phyloP scores from a whole-genome alignment of 2,329 filamentous ascomycete genomes.

The Metarhizium brunneum region DNA sequence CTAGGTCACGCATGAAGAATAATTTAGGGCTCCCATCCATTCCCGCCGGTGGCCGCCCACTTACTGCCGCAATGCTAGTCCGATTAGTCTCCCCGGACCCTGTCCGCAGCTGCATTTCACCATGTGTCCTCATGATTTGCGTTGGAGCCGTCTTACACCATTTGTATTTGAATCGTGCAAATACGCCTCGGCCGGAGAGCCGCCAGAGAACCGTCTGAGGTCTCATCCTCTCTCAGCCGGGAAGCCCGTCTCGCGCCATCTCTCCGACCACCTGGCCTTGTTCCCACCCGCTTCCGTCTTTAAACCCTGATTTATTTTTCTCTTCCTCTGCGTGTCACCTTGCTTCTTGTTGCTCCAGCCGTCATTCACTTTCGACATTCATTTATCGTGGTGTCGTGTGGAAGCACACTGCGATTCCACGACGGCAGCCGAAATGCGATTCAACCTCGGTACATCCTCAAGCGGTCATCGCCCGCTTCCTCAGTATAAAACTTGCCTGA shows the following conservation, averaged over 20 bases:
- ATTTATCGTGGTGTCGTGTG: not conserved
- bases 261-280: not conserved
- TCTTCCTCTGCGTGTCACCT: not conserved
- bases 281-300: not conserved
- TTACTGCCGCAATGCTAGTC: not conserved
- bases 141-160: no score
- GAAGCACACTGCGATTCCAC: not conserved
- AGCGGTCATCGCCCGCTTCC: conserved; percentile 1
- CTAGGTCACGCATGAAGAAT: no score
- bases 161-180: no score
- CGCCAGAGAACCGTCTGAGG: no score
- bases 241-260: not conserved
- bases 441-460: not conserved
- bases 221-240: not conserved
- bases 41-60: not conserved
- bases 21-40: no score
- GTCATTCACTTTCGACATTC: not conserved
- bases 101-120: not conserved
- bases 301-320: not conserved
- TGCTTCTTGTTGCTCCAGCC: not conserved
- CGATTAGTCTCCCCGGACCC: not conserved
- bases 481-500: not conserved
- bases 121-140: not conserved
- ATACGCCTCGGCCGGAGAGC: no score
- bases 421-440: not conserved